Percentiles rank a stretch among this genome's conserved stretches.
These are phyloP conservation scores for Podospora comata DNA, from an alignment of 495 filamentous ascomycete species.

Conservation along the genomic window DNA sequence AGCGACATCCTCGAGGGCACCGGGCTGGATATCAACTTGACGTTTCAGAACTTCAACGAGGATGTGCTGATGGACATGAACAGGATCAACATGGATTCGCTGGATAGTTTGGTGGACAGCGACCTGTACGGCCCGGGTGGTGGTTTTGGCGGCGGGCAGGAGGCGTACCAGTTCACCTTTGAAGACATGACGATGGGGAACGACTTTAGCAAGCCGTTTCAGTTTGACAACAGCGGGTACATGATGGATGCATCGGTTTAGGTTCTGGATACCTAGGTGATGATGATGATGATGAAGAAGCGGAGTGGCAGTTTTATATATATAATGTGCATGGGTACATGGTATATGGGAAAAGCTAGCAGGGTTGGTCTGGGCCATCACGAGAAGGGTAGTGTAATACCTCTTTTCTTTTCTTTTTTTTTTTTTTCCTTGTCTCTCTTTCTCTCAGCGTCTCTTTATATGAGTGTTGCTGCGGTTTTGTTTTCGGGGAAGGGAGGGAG, in stretches of 20 bases:
- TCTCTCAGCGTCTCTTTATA: too few species aligned
- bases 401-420: too few species aligned
- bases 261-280: not conserved
- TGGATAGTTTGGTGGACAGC: slow-evolving; percentile 15
- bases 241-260: slow-evolving; percentile 33
- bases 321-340: slow-evolving; percentile 4
- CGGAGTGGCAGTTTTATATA: not conserved
- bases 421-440: not conserved
- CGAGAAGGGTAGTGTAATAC: not conserved
- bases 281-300: not conserved
- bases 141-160: slow-evolving; percentile 1
- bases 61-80: slow-evolving; percentile 36
- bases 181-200: slow-evolving; percentile 35
- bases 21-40: slow-evolving; percentile 42
- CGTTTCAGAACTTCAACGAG: slow-evolving; percentile 41
- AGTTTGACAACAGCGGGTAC: slow-evolving; percentile 43
- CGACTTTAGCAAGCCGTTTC: slow-evolving; percentile 43
- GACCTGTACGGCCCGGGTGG: slow-evolving; percentile 14
- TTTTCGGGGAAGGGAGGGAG: not conserved
- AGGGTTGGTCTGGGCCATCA: not conserved
- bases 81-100: slow-evolving; percentile 24
- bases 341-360: not conserved
- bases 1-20: slow-evolving; percentile 52
- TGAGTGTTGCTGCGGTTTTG: not conserved
- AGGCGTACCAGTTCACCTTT: slow-evolving; percentile 30